Conservation (phyloP, 148 eudicot genomes). For the Vaccinium vitisidaea region DNA sequence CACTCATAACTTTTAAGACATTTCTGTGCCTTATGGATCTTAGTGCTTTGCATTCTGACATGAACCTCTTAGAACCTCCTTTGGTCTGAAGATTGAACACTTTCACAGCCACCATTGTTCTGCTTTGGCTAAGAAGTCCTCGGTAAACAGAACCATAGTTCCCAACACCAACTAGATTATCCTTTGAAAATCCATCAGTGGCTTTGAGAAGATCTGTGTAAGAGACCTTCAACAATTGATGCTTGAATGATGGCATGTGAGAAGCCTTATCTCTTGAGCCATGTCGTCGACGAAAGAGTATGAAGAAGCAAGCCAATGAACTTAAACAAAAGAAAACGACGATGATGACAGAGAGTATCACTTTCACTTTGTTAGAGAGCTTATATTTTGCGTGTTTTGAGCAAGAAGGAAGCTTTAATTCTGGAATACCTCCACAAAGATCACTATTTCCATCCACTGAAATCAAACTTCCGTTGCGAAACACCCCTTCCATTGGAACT, state of each 20-base stretch:
- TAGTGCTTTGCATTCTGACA: slow-evolving; percentile 11
- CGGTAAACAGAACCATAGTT: slow-evolving; percentile 7
- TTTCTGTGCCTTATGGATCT: slow-evolving; percentile 7
- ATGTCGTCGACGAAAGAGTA: neutral
- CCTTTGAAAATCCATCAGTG: slow-evolving; percentile 10
- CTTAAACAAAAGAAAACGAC: neutral
- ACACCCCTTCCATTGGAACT: slow-evolving; percentile 11
- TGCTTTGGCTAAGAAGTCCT: neutral
- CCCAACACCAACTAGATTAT: slow-evolving; percentile 7
- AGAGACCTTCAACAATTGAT: neutral
- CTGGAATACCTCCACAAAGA: slow-evolving; percentile 15
- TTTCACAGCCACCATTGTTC: neutral
- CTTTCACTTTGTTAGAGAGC: neutral
- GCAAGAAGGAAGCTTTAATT: slow-evolving; percentile 2
- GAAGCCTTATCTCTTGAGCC: neutral
- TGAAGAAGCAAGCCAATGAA: neutral
- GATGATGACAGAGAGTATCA: neutral
- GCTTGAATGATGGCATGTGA: neutral
- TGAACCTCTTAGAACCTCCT: slow-evolving; percentile 12
- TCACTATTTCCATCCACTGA: slow-evolving; percentile 3
- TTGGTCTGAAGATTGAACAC: neutral
- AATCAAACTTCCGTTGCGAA: neutral
- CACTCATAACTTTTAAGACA: slow-evolving; percentile 4
- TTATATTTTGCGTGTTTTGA: neutral
- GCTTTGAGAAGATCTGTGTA: slow-evolving; percentile 9